Conservation (phyloP, 148 eudicot species). For the Rhododendron molle region DNA sequence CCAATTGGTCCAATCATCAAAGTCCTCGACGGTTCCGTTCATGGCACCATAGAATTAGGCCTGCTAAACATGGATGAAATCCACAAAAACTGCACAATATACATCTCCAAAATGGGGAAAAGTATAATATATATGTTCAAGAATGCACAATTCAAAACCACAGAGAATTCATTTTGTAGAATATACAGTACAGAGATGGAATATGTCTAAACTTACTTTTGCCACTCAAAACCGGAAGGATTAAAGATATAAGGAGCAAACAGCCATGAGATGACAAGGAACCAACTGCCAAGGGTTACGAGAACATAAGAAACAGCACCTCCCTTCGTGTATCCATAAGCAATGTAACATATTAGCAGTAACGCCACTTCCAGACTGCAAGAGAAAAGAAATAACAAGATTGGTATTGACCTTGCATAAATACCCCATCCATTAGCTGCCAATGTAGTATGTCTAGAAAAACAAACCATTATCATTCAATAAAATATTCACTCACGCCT, state of each 20-base stretch:
- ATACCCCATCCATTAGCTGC: background rate
- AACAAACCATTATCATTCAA: background rate
- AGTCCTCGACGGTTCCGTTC: constrained; percentile 81
- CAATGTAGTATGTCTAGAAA: background rate
- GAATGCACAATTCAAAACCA: background rate
- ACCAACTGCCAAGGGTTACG: constrained; percentile 91
- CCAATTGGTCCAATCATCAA: constrained; percentile 98
- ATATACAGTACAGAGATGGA: background rate
- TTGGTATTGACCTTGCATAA: background rate
- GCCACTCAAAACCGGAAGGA: constrained; percentile 99
- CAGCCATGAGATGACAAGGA: constrained; percentile 92
- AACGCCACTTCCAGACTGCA: constrained; percentile 87
- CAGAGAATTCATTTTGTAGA: background rate
- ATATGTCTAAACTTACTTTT: constrained; percentile 57
- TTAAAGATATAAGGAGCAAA: constrained; percentile 96
- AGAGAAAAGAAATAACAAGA: background rate
- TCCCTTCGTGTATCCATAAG: constrained; percentile 68
- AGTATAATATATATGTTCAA: constrained; percentile 11
- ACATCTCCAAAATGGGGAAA: background rate
- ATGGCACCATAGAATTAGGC: background rate
- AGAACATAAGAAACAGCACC: constrained; percentile 80
- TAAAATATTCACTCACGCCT: constrained; percentile 47
- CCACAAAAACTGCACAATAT: background rate
- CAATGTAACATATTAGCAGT: constrained; percentile 67
- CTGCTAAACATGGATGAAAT: background rate